These are phyloP conservation scores for Nidularia pulvinata DNA, from an alignment of 768 basidiomycete species.

Conservation along the genomic window DNA sequence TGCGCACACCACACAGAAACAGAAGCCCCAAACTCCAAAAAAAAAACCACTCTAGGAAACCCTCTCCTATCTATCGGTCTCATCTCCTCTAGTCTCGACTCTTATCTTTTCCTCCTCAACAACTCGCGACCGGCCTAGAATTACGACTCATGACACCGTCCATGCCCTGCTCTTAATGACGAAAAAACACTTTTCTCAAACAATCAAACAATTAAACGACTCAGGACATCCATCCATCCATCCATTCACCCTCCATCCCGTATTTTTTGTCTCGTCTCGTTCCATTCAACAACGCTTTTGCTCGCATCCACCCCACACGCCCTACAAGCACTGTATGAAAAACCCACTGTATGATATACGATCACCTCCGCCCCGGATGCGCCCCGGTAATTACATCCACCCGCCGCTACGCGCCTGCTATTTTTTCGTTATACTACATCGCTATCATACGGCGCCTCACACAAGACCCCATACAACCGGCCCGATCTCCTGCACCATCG, in stretches of 20 bases:
- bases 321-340: not conserved
- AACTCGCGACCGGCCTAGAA: slow-evolving; percentile 27
- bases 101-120: slow-evolving; percentile 24
- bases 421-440: too few species aligned
- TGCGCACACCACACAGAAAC: slow-evolving; percentile 2
- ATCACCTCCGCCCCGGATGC: slow-evolving; percentile 29
- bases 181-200: slow-evolving; percentile 5
- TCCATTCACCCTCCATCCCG: not conserved
- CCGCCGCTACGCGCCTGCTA: not conserved
- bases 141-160: slow-evolving; percentile 7
- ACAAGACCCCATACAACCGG: not conserved
- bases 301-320: not conserved
- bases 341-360: slow-evolving; percentile 23
- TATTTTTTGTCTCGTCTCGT: not conserved
- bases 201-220: slow-evolving; percentile 41
- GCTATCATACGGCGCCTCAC: not conserved
- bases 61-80: not conserved
- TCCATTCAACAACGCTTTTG: not conserved
- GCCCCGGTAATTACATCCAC: not conserved
- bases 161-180: slow-evolving; percentile 63
- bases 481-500: not conserved
- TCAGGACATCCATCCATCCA: slow-evolving; percentile 10
- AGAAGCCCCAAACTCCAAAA: not conserved
- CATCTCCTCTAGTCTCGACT: not conserved
- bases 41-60: not conserved